Conservation (phyloP, 768 basidiomycete genomes). For the Pisolithus sp. region DNA sequence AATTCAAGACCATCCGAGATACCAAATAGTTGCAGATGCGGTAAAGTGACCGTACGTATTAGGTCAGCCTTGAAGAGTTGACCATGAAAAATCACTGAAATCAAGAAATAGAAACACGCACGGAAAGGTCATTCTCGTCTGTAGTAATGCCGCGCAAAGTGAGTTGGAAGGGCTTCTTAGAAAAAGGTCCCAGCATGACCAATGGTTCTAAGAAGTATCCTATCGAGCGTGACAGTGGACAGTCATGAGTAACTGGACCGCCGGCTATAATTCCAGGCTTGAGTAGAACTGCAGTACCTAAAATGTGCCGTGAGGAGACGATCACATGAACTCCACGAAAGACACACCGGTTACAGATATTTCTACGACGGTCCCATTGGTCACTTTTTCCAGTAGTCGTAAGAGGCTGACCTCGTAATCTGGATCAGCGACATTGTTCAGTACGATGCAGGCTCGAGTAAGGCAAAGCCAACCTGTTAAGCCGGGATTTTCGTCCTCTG, state of each 20-base stretch:
- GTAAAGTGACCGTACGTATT: constrained; percentile 83
- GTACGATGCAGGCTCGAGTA: not conserved
- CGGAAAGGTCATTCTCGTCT: constrained; percentile 87
- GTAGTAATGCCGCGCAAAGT: constrained; percentile 89
- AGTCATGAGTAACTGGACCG: constrained; percentile 77
- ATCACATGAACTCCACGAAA: not conserved
- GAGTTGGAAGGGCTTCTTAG: constrained; percentile 78
- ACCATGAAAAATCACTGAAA: constrained; percentile 2
- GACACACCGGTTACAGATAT: constrained; percentile 87
- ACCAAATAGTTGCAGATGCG: constrained; percentile 86
- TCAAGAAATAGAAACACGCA: constrained; percentile 31
- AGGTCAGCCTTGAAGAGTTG: constrained; percentile 62
- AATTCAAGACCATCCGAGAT: constrained; percentile 88
- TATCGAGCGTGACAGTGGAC: constrained; percentile 79
- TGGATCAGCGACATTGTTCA: constrained; percentile 21
- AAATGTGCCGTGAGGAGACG: constrained; percentile 1
- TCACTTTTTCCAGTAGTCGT: constrained; percentile 80
- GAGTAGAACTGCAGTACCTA: constrained; percentile 86
- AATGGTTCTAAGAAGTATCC: constrained; percentile 94
- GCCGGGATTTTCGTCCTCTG: constrained; percentile 92
- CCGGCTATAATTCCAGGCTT: constrained; percentile 91
- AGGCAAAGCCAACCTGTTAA: constrained; percentile 56
- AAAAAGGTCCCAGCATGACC: constrained; percentile 85
- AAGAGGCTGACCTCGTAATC: constrained; percentile 93
- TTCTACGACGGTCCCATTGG: constrained; percentile 92